Conservation (phyloP, 1,284 basidiomycete genomes). For the Irpex rosettiformis region DNA sequence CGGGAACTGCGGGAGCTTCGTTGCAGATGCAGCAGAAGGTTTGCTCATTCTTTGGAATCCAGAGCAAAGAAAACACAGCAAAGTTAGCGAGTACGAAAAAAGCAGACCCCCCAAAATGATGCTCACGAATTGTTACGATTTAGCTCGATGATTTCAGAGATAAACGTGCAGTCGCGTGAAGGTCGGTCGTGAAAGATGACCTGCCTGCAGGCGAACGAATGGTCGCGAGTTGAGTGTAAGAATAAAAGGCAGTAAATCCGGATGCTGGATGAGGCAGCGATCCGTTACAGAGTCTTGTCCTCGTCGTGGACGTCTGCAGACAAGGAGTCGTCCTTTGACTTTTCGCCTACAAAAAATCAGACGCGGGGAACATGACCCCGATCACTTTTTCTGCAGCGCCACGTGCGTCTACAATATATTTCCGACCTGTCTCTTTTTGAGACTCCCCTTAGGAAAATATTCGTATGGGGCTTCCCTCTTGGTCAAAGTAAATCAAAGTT, state of each 20-base stretch:
- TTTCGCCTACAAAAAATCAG: conserved; percentile 30
- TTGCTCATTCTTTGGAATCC: conserved; percentile 73
- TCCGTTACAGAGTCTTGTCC: conserved; percentile 30
- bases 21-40: conserved; percentile 65
- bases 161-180: conserved; percentile 51
- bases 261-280: conserved; percentile 33
- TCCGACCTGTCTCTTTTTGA: too few relatives aligned
- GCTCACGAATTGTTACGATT: conserved; percentile 54
- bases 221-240: conserved; percentile 31
- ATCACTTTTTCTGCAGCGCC: conserved; percentile 10
- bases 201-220: conserved; percentile 83
- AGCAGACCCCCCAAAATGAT: conserved; percentile 4
- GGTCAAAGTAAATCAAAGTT: too few relatives aligned
- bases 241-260: conserved; percentile 22
- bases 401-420: too few relatives aligned
- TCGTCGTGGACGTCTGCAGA: conserved; percentile 32
- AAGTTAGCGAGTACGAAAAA: conserved; percentile 4
- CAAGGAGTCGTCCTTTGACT: conserved; percentile 16
- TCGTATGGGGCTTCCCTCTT: too few relatives aligned
- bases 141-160: conserved; percentile 38
- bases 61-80: conserved; percentile 16
- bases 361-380: conserved; percentile 20
- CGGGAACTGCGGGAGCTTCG: conserved; percentile 70
- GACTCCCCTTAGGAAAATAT: too few relatives aligned
- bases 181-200: conserved; percentile 81